Evolutionary conservation across 2,329 filamentous ascomycete species (phyloP).

Genomic region (Trichoderma sp.): DNA sequence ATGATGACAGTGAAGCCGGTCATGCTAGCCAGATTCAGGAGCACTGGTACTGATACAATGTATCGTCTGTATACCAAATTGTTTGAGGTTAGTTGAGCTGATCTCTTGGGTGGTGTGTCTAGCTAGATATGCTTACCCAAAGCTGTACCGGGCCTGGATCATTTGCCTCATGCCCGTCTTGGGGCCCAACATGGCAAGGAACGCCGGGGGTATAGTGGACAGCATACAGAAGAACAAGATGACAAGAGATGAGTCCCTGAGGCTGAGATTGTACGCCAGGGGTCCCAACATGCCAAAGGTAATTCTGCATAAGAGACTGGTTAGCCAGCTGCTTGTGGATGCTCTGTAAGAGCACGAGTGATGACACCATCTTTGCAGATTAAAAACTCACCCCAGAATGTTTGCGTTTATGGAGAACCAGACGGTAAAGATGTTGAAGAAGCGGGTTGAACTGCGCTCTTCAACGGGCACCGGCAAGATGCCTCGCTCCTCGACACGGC

Average conservation of each 20-base stretch:
- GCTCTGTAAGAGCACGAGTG: background rate
- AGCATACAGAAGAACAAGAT: constrained; percentile 65
- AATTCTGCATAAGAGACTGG: constrained; percentile 44
- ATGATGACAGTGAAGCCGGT: constrained; percentile 65
- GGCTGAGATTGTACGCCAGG: constrained; percentile 52
- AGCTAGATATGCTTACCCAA: constrained; percentile 45
- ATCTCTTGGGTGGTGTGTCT: background rate
- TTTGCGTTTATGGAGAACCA: constrained; percentile 53
- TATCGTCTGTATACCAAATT: constrained; percentile 44
- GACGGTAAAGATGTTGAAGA: constrained; percentile 49
- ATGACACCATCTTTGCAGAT: background rate
- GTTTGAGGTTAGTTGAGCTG: background rate
- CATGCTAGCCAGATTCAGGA: constrained; percentile 64
- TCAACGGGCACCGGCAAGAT: constrained; percentile 46
- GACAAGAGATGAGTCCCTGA: constrained; percentile 58
- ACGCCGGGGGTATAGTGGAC: constrained; percentile 55
- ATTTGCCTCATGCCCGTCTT: constrained; percentile 67
- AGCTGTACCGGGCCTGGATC: constrained; percentile 64
- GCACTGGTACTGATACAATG: constrained; percentile 58
- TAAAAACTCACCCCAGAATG: constrained; percentile 43
- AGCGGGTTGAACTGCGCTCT: constrained; percentile 43
- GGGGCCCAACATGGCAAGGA: constrained; percentile 59
- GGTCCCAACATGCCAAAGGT: constrained; percentile 66
- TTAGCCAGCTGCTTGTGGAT: background rate
- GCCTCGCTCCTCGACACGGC: constrained; percentile 47